A percentile compares a stretch with the other conserved stretches of the same genome.
Conservation (phyloP, 768 basidiomycete species). For the Mycena epipterygia region DNA sequence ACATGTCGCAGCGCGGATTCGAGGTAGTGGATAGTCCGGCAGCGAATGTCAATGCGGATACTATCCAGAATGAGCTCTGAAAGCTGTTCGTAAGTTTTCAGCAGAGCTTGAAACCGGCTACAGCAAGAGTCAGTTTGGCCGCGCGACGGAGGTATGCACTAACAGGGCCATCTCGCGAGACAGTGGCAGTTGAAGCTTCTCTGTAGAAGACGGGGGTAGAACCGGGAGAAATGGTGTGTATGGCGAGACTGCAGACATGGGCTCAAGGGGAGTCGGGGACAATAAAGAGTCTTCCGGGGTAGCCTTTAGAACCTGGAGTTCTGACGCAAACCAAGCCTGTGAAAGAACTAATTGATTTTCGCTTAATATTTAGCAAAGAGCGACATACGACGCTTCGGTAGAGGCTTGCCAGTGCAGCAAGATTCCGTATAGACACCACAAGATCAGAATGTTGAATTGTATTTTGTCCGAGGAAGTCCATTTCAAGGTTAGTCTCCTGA, state of each 20-base stretch:
- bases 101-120: slow-evolving; percentile 92
- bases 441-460: slow-evolving; percentile 74
- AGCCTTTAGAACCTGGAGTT: slow-evolving; percentile 77
- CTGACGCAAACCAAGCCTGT: slow-evolving; percentile 88
- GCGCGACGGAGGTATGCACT: slow-evolving; percentile 45
- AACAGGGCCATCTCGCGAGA: slow-evolving; percentile 93
- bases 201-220: slow-evolving; percentile 53
- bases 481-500: slow-evolving; percentile 87
- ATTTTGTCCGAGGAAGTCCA: slow-evolving; percentile 70
- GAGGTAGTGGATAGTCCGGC: slow-evolving; percentile 85
- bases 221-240: slow-evolving; percentile 63
- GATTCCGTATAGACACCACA: slow-evolving; percentile 76
- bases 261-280: slow-evolving; percentile 66
- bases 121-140: slow-evolving; percentile 24
- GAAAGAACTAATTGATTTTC: slow-evolving; percentile 10
- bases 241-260: slow-evolving; percentile 62
- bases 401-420: slow-evolving; percentile 81
- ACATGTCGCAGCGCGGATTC: slow-evolving; percentile 85
- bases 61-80: slow-evolving; percentile 90
- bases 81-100: slow-evolving; percentile 92
- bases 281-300: slow-evolving; percentile 65
- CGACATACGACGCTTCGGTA: slow-evolving; percentile 87
- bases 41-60: slow-evolving; percentile 89
- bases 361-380: slow-evolving; percentile 2
- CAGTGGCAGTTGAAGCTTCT: slow-evolving; percentile 78